Conservation (phyloP, 441 rosid genomes). For the Syzygium syzygioides region DNA sequence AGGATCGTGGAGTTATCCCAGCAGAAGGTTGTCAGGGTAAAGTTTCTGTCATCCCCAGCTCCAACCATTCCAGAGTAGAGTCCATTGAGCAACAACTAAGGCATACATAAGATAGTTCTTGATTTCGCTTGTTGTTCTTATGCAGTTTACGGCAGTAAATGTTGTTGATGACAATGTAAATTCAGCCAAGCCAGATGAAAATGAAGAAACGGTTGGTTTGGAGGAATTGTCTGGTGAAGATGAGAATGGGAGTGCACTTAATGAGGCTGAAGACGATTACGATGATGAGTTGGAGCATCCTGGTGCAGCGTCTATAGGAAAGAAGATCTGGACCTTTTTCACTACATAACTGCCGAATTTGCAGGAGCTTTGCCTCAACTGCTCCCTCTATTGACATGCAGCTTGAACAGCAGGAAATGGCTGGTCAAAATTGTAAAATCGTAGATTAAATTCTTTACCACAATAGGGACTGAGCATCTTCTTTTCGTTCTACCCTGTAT, state of each 20-base stretch:
- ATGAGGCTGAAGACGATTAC: constrained; percentile 38
- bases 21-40: constrained; percentile 37
- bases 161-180: constrained; percentile 24
- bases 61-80: not conserved
- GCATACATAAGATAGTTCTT: not conserved
- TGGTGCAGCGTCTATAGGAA: constrained; percentile 58
- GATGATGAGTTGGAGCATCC: constrained; percentile 45
- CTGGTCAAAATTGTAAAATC: not conserved
- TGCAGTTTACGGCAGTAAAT: constrained; percentile 34
- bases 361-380: not conserved
- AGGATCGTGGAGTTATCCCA: constrained; percentile 24
- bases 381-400: not conserved
- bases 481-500: not conserved
- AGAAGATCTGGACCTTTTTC: constrained; percentile 84
- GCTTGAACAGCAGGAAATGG: not conserved
- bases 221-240: constrained; percentile 36
- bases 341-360: constrained; percentile 33
- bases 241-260: constrained; percentile 35
- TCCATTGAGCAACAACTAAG: not conserved
- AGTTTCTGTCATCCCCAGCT: constrained; percentile 3
- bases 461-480: not conserved
- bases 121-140: not conserved
- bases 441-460: not conserved
- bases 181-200: constrained; percentile 27
- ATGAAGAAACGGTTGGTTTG: constrained; percentile 33